Evolutionary conservation across 768 basidiomycete genomes (phyloP).

Genomic region (Trametes villosa): DNA sequence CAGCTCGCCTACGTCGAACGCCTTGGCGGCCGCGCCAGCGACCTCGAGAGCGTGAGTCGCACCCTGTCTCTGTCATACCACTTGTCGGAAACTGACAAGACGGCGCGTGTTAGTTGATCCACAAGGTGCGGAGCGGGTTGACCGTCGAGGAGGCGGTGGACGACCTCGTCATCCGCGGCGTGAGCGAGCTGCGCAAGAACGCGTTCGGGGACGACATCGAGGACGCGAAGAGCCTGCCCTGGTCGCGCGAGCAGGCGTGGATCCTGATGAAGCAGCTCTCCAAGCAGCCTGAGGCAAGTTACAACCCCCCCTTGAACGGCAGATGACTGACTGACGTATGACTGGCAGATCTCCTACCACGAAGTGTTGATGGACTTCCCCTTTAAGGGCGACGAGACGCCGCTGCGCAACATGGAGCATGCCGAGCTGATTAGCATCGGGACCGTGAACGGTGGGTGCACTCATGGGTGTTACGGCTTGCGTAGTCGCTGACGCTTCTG

Average conservation of each 20-base stretch:
- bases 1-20: constrained; percentile 66
- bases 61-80: background rate
- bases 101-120: constrained; percentile 60
- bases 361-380: constrained; percentile 81
- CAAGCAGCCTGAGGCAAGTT: constrained; percentile 57
- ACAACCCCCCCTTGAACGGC: background rate
- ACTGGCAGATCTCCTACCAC: constrained; percentile 75
- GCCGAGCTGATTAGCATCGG: constrained; percentile 84
- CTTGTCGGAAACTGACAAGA: background rate
- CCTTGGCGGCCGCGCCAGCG: constrained; percentile 89
- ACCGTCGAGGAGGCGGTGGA: constrained; percentile 81
- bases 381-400: constrained; percentile 88
- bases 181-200: constrained; percentile 84
- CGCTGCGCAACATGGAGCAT: constrained; percentile 85
- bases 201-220: constrained; percentile 93
- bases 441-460: constrained; percentile 67
- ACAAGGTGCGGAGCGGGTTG: constrained; percentile 81
- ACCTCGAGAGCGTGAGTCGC: constrained; percentile 75
- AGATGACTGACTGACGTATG: background rate
- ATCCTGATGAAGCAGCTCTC: constrained; percentile 75
- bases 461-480: background rate
- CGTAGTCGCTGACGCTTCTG: background rate
- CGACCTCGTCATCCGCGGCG: constrained; percentile 81
- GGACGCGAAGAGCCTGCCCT: constrained; percentile 80
- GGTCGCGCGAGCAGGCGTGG: constrained; percentile 92